Conservation (phyloP, 108 stramenopile genomes). For the Conticribra weissflogii region DNA sequence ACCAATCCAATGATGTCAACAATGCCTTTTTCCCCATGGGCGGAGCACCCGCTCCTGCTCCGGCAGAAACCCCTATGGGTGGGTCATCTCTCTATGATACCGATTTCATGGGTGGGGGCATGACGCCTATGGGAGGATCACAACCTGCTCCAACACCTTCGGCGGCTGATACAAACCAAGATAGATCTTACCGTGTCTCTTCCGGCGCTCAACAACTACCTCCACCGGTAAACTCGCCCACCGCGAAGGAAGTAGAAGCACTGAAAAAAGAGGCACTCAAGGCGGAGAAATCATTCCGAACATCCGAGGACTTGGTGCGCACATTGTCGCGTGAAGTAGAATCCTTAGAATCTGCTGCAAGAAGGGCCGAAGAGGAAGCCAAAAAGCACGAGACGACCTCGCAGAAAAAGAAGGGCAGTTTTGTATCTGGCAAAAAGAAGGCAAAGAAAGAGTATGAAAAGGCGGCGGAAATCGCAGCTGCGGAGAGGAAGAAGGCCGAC, state of each 20-base stretch:
- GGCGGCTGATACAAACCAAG: conserved; percentile 22
- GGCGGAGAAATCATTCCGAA: conserved; percentile 61
- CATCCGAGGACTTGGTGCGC: conserved; percentile 56
- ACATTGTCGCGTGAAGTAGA: conserved; percentile 55
- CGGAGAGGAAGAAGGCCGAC: conserved; percentile 61
- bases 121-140: conserved; percentile 54
- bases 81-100: conserved; percentile 13
- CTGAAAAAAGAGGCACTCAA: conserved; percentile 55
- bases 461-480: conserved; percentile 52
- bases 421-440: conserved; percentile 72
- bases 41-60: conserved; percentile 1
- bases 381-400: conserved; percentile 12
- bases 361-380: conserved; percentile 61
- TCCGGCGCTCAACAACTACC: conserved; percentile 20
- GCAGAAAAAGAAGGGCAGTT: conserved; percentile 65
- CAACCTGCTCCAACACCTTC: conserved; percentile 14
- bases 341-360: conserved; percentile 61
- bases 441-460: conserved; percentile 67
- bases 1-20: neutral
- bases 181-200: conserved; percentile 23
- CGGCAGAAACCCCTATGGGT: conserved; percentile 12
- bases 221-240: conserved; percentile 32
- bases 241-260: conserved; percentile 43
- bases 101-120: conserved; percentile 21
- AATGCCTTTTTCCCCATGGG: neutral